Evolutionary conservation across 768 basidiomycete genomes (phyloP), one percentile per base, ranked within the genome.

Genomic region (Bullera alba): DNA sequence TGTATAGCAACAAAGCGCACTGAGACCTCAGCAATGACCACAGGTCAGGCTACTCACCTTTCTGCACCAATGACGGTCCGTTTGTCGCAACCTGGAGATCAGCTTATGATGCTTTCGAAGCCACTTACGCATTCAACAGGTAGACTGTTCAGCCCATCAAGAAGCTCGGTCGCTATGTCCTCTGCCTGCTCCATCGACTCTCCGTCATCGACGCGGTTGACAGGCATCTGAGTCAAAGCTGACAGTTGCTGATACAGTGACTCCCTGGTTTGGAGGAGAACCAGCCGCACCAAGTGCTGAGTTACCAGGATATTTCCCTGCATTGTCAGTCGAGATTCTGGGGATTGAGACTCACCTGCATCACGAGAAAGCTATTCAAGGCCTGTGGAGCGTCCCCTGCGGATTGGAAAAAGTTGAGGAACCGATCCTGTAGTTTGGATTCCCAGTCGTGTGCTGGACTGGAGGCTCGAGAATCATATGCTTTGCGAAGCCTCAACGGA

Each of bases 221-320:
- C 35, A 7, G 56, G 50, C 44, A 68, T 50, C 42, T 65, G 65
- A 16, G 63, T 65, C 10, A 63, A 35, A 30, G 56, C n/a, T 2
- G 66, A 57, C 17, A 64, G 50, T 29, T 63, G 58, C 46, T 51
- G 47, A n/a, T 62, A 50, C 16, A 68, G 54, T 4, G 61, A 34
- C 47, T 70, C 58, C 25, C 57, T 51, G 4, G 65, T 57, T 42
- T 70, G 66, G 3, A 66, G 60, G 17, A 70, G 56, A 12, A 65
- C 69, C 16, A 70, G 55, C 22, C 69, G 53, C 30, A 66, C 62
- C 21, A 70, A 51, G 26, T 64, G 60, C 42, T 68, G 64, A 5
- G 66, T 69, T 7, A 71, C 69, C 14, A 68, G 53, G 21, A 71
- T 67, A 42, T 71, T 71, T 4, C 65, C 61, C 56, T 60, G 23